A percentile compares a stretch with the other conserved stretches of the same genome.
Evolutionary conservation across 2,329 filamentous ascomycete genomes (phyloP).

Genomic region (Ascochyta clinopodiicola): DNA sequence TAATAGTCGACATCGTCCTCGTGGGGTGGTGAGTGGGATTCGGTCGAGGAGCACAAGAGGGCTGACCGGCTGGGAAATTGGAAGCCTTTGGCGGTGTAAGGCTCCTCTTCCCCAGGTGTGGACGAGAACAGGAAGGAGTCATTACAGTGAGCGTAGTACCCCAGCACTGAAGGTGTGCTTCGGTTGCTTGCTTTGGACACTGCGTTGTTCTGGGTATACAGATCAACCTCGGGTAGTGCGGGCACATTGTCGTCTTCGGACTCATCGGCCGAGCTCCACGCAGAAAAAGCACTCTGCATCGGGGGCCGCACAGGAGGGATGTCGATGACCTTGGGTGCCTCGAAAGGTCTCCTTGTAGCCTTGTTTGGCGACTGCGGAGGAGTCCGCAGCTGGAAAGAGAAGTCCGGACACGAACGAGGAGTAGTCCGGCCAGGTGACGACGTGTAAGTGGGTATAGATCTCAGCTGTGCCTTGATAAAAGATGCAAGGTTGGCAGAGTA

Average conservation of each 20-base stretch:
- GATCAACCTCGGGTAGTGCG: conserved; percentile 22
- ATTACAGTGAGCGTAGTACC: conserved; percentile 38
- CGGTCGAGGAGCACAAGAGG: conserved; percentile 18
- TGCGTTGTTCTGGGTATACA: conserved; percentile 1
- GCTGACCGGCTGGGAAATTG: conserved; percentile 29
- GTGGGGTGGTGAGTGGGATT: conserved; percentile 12
- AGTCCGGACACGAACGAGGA: conserved; percentile 42
- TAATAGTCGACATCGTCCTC: conserved; percentile 26
- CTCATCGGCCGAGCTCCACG: conserved; percentile 48
- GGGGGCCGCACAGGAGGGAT: conserved; percentile 44
- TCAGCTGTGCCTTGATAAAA: conserved; percentile 45
- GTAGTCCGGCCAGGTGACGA: conserved; percentile 27
- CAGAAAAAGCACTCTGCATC: conserved; percentile 44
- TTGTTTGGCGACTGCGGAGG: conserved; percentile 33
- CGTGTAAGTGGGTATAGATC: conserved; percentile 44
- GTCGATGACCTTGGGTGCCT: conserved; percentile 33
- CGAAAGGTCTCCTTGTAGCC: conserved; percentile 21
- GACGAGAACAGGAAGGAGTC: conserved; percentile 43
- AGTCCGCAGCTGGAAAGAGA: conserved; percentile 28
- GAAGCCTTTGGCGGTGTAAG: conserved; percentile 27
- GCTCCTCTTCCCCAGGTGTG: conserved; percentile 35
- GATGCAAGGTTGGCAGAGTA: conserved; percentile 48
- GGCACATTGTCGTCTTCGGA: conserved; percentile 31
- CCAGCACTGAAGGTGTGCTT: conserved; percentile 37
- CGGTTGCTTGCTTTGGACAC: conserved; percentile 28